phyloP scores from a whole-genome alignment of 352 stramenopile species.

The Phytophthora lateralis region DNA sequence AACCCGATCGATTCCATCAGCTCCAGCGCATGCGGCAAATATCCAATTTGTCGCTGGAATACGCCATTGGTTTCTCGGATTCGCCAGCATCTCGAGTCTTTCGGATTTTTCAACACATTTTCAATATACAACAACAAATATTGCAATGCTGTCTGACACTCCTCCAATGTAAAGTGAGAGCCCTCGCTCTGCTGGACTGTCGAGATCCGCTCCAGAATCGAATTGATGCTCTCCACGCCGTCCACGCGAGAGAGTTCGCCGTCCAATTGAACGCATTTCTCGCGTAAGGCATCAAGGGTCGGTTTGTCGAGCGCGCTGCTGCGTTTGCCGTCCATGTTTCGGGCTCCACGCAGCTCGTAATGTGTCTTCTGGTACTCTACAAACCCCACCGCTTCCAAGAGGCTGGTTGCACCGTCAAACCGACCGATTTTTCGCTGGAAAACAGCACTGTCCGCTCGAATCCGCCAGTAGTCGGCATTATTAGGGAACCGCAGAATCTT shows the following conservation, averaged over 20 bases:
- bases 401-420: conserved; percentile 59
- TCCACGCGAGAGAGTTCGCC: conserved; percentile 61
- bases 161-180: conserved; percentile 43
- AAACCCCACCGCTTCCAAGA: conserved; percentile 67
- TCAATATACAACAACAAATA: conserved; percentile 52
- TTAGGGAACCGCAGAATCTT: conserved; percentile 77
- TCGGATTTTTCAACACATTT: conserved; percentile 73
- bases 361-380: conserved; percentile 57
- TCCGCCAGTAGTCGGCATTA: conserved; percentile 73
- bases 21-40: conserved; percentile 49
- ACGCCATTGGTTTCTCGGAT: conserved; percentile 65
- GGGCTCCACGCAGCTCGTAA: conserved; percentile 56
- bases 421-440: conserved; percentile 72
- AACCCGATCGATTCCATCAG: conserved; percentile 74
- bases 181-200: conserved; percentile 31
- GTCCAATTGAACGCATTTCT: conserved; percentile 62
- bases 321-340: conserved; percentile 48
- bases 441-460: conserved; percentile 54
- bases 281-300: conserved; percentile 45
- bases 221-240: conserved; percentile 65
- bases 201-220: conserved; percentile 57
- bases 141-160: conserved; percentile 47
- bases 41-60: conserved; percentile 69
- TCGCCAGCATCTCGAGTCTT: conserved; percentile 68
- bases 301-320: conserved; percentile 48